These are phyloP conservation scores for Blastocystis sp. DNA, from an alignment of 352 stramenopile genomes.

Conservation along the genomic window DNA sequence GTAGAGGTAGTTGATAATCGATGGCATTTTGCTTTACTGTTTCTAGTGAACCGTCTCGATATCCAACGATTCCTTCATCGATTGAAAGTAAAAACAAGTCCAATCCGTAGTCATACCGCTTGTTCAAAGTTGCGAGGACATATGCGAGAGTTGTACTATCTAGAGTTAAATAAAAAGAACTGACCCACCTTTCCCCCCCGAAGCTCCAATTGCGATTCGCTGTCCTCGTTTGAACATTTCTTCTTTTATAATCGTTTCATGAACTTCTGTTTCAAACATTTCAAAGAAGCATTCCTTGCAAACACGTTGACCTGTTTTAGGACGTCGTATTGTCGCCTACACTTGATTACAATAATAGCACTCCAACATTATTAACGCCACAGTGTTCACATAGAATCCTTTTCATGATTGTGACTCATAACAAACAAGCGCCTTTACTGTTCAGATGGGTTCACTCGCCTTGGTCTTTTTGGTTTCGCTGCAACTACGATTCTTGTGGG, in stretches of 20 bases:
- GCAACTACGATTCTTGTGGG: not conserved
- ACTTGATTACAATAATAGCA: not conserved
- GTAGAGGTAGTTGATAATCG: slow-evolving; percentile 63
- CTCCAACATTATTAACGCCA: not conserved
- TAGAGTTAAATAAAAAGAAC: not conserved
- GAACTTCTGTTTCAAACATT: slow-evolving; percentile 63
- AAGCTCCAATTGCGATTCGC: slow-evolving; percentile 63
- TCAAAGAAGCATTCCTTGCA: slow-evolving; percentile 65
- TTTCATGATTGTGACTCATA: not conserved
- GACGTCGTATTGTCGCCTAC: slow-evolving; percentile 55
- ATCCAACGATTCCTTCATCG: slow-evolving; percentile 64
- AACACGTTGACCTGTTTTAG: slow-evolving; percentile 62
- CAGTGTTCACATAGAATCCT: slow-evolving; percentile 33
- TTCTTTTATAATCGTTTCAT: slow-evolving; percentile 63
- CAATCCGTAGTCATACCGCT: slow-evolving; percentile 63
- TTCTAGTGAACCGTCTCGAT: slow-evolving; percentile 64
- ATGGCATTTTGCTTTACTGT: slow-evolving; percentile 63
- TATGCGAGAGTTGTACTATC: slow-evolving; percentile 63
- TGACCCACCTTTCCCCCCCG: slow-evolving; percentile 62
- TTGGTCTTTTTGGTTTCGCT: not conserved
- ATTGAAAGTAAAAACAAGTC: slow-evolving; percentile 64
- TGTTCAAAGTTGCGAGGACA: slow-evolving; percentile 63
- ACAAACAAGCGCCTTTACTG: not conserved
- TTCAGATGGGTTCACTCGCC: not conserved
- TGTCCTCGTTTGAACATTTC: slow-evolving; percentile 61